phyloP scores from a whole-genome alignment of 257 asterid genomes.

The Nyctanthes arbortristis region DNA sequence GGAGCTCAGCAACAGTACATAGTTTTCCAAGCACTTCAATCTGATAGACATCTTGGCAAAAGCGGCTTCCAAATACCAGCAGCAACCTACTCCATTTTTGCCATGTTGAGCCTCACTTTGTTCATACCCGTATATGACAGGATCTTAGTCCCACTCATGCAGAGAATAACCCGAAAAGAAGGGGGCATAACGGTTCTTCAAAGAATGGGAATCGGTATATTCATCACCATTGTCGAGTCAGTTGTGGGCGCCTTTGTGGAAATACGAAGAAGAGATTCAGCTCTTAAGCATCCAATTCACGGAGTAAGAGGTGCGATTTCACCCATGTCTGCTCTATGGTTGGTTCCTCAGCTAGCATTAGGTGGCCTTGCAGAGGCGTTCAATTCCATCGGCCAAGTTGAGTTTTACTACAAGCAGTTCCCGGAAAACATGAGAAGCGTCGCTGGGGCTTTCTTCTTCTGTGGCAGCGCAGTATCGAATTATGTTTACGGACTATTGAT shows the following conservation, averaged over 20 bases:
- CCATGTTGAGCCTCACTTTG: not conserved
- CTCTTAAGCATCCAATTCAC: too few relatives aligned
- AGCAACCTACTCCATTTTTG: not conserved
- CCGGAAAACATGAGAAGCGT: not conserved
- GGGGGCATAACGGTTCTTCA: not conserved
- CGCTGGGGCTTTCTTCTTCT: not conserved
- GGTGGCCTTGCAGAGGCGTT: too few relatives aligned
- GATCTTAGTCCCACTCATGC: not conserved
- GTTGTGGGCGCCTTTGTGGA: too few relatives aligned
- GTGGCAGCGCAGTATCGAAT: not conserved
- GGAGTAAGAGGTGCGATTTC: too few relatives aligned
- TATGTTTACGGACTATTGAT: not conserved
- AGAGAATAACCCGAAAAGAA: not conserved
- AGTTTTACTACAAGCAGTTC: not conserved
- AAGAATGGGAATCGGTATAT: not conserved
- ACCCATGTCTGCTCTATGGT: too few relatives aligned
- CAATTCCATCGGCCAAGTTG: not conserved
- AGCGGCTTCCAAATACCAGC: not conserved
- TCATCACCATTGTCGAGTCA: too few relatives aligned
- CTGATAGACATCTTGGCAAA: not conserved
- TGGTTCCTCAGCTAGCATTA: too few relatives aligned
- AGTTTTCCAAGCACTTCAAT: constrained; percentile 6
- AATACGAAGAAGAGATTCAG: too few relatives aligned
- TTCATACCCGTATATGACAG: not conserved
- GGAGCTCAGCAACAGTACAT: not conserved